Percentiles rank a stretch among this genome's conserved stretches.
Conservation (phyloP, 441 rosid genomes). For the Bruguiera hainesii region DNA sequence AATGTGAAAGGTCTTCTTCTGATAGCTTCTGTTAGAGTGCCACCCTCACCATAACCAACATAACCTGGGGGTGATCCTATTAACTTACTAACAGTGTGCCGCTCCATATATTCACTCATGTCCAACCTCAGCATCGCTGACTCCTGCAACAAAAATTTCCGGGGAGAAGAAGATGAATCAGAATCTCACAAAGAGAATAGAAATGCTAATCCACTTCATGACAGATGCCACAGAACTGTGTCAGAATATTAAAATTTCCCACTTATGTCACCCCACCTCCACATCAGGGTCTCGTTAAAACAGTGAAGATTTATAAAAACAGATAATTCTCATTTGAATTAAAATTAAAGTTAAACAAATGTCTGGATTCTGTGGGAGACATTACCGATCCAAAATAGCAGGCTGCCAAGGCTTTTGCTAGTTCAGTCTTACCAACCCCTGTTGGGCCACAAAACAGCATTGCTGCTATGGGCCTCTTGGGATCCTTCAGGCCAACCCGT, state of each 20-base stretch:
- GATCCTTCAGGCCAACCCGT: constrained; percentile 51
- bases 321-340: background rate
- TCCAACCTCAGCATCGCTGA: constrained; percentile 57
- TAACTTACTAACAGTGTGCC: constrained; percentile 48
- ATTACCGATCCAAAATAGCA: constrained; percentile 82
- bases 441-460: constrained; percentile 57
- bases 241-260: background rate
- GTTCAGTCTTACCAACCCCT: constrained; percentile 65
- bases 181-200: constrained; percentile 2
- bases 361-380: constrained; percentile 17
- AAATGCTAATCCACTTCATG: background rate
- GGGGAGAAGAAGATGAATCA: constrained; percentile 7
- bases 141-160: constrained; percentile 50
- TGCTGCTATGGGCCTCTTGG: constrained; percentile 51
- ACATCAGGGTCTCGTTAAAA: background rate
- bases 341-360: background rate
- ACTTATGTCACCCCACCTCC: no score
- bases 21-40: constrained; percentile 51
- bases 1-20: constrained; percentile 45
- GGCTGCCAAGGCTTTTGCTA: constrained; percentile 48
- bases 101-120: constrained; percentile 67
- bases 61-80: constrained; percentile 61
- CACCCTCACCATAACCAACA: constrained; percentile 50
- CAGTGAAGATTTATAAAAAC: background rate
- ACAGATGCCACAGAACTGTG: background rate